Conservation (phyloP, 2,329 filamentous ascomycete species). For the Ascosphaera aggregata region DNA sequence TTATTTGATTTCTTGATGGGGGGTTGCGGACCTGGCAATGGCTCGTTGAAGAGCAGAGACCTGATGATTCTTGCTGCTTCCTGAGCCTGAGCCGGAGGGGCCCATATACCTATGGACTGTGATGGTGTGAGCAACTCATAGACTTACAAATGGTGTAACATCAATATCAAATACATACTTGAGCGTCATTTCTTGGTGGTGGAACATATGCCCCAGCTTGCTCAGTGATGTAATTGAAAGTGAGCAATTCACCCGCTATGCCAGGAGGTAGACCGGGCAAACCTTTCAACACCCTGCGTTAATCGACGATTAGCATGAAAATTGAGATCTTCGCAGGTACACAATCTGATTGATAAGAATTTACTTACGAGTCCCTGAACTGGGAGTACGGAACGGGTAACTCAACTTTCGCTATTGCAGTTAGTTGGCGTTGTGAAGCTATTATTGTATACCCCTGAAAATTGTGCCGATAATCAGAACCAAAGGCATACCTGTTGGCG, state of each 20-base stretch:
- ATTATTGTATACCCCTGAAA: neutral
- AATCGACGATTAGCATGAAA: too few relatives aligned
- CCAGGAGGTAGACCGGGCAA: neutral
- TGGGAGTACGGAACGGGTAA: neutral
- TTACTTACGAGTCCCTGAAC: neutral
- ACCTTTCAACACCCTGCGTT: neutral
- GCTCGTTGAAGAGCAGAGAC: neutral
- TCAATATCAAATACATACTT: constrained; percentile 5
- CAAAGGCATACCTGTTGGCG: constrained; percentile 2
- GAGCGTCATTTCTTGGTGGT: constrained; percentile 8
- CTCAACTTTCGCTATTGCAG: neutral
- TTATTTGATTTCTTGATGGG: constrained; percentile 5
- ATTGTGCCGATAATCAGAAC: too few relatives aligned
- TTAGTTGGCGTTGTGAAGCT: neutral
- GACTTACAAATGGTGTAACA: constrained; percentile 5
- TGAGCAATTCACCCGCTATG: neutral
- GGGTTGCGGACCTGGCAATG: neutral
- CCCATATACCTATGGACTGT: constrained; percentile 2
- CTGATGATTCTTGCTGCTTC: neutral
- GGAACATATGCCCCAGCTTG: constrained; percentile 11
- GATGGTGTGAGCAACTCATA: constrained; percentile 8
- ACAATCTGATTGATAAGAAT: neutral
- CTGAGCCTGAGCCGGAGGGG: constrained; percentile 1
- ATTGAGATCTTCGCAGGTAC: neutral
- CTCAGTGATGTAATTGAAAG: constrained; percentile 9